phyloP scores from a whole-genome alignment of 345 rosid genomes.

The Aquilaria sinensis region DNA sequence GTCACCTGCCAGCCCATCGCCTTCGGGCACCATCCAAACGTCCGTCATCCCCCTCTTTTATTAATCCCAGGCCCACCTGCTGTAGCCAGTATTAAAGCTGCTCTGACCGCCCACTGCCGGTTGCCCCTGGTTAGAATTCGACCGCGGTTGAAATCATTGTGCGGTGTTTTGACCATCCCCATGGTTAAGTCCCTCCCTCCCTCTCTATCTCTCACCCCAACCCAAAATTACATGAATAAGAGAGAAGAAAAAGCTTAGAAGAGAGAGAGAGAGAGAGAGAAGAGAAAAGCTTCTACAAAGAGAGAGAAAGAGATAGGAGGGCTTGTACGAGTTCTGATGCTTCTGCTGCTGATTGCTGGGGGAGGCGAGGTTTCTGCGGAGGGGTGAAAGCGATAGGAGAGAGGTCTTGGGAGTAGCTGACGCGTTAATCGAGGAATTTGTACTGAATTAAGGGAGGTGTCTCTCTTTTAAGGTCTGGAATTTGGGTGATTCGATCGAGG shows the following conservation, averaged over 20 bases:
- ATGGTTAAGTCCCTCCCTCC: conserved; percentile 15
- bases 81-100: conserved; percentile 26
- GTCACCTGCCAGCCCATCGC: conserved; percentile 33
- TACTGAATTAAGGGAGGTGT: conserved; percentile 15
- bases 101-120: conserved; percentile 46
- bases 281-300: background rate
- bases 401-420: conserved; percentile 10
- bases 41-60: conserved; percentile 42
- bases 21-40: conserved; percentile 22
- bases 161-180: conserved; percentile 13
- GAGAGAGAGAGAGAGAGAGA: conserved; percentile 15
- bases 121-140: conserved; percentile 54
- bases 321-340: conserved; percentile 21
- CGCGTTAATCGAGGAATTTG: conserved; percentile 28
- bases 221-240: conserved; percentile 12
- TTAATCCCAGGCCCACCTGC: conserved; percentile 24
- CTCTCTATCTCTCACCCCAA: conserved; percentile 16
- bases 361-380: conserved; percentile 5
- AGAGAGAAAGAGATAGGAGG: conserved; percentile 18
- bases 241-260: conserved; percentile 23
- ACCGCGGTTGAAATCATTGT: conserved; percentile 79
- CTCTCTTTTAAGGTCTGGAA: background rate
- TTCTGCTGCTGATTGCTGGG: conserved; percentile 23
- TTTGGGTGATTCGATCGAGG: conserved; percentile 18
- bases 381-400: conserved; percentile 24